Base-by-base conservation (phyloP, 331 rosid species). In the Acacia pycnantha region DNA sequence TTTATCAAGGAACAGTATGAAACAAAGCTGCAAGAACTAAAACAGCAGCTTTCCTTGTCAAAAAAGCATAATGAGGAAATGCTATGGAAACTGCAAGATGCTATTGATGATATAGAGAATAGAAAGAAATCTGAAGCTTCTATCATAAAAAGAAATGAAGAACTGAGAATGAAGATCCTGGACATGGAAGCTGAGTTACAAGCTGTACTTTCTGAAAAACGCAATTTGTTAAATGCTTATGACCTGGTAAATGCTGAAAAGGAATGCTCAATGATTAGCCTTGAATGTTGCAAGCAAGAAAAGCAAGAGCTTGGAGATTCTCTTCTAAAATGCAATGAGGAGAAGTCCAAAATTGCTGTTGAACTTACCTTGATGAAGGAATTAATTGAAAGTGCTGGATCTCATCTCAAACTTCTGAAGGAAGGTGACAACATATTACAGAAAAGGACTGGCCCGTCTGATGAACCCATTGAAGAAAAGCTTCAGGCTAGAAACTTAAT, bases 271-370 rank as follows among this genome's bases (percentile, higher is more conserved):
- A 76, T 80, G 41, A 96, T 96, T 88, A 85, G 90, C 91, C 97
- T 96, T 16, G 97, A 96, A 77, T 96, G 98, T 91, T 96, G 97
- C 81, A 94, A 91, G 89, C 97, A 91, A 90, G 99, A 95, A 90
- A 93, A 93, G 75, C 88, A 89, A 87, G 90, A 92, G 80, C 95
- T 96, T 82, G 97, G 92, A 90, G 93, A 83, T 31, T 90, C 91
- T 75, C 91, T 96, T 64, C 83, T 68, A 76, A 96, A 89, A 84
- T 94, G 98, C 88, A 85, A 84, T 3, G 90, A 83, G 84, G 97
- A 94, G 78, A 96, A 90, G 83, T 91, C 90, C 84, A 89, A 87
- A 89, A 83, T 92, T 83, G 77, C 88, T 31, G 79, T 71, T 59
- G 98, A 96, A 79, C 93, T 94, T 83, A 80, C 77, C 86, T 77